These are phyloP conservation scores for Phytophthora lateralis DNA, from an alignment of 352 stramenopile genomes.

Conservation along the genomic window DNA sequence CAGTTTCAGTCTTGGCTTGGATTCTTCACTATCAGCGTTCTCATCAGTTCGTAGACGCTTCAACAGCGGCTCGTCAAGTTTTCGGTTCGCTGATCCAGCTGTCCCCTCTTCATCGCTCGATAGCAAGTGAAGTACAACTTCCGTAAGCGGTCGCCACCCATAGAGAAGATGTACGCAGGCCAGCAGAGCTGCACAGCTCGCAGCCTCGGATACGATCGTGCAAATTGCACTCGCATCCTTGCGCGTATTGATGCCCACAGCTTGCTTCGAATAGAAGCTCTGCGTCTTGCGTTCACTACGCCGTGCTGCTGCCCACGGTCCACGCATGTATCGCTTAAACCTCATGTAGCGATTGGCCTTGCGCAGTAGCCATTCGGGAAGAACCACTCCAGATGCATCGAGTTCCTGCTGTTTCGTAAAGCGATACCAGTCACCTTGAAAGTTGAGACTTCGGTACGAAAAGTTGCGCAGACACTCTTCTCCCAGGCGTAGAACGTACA, in stretches of 20 bases:
- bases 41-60: conserved; percentile 49
- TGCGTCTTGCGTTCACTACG: conserved; percentile 66
- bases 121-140: conserved; percentile 76
- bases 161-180: conserved; percentile 84
- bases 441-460: conserved; percentile 81
- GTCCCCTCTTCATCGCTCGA: conserved; percentile 26
- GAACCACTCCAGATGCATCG: conserved; percentile 20
- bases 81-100: conserved; percentile 16
- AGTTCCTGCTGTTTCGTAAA: conserved; percentile 62
- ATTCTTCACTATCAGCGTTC: conserved; percentile 22
- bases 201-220: conserved; percentile 78
- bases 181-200: conserved; percentile 75
- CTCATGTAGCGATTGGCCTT: conserved; percentile 85
- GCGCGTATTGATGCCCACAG: conserved; percentile 52
- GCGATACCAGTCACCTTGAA: conserved; percentile 69
- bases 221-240: conserved; percentile 70
- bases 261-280: conserved; percentile 82
- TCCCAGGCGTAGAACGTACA: conserved; percentile 81
- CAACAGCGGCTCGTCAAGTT: conserved; percentile 47
- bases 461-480: conserved; percentile 86
- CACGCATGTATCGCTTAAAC: conserved; percentile 84
- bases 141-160: conserved; percentile 66
- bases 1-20: conserved; percentile 42
- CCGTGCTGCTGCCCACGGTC: conserved; percentile 59
- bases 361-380: conserved; percentile 74